phyloP scores from a whole-genome alignment of 768 basidiomycete genomes.

The Suillus subaureus region DNA sequence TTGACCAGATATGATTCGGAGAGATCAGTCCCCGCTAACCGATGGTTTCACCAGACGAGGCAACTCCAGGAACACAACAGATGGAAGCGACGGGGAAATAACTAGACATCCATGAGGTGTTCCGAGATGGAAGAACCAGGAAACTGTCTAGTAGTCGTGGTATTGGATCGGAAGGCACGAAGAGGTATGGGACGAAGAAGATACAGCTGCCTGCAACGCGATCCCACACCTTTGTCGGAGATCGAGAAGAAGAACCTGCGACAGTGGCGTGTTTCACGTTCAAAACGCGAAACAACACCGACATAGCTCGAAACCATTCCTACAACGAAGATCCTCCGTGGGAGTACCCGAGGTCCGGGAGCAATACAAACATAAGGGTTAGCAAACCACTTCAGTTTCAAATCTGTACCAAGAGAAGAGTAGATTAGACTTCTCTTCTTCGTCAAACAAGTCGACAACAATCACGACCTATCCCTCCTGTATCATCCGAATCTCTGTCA shows the following conservation, averaged over 20 bases:
- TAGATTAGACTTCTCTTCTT: constrained; percentile 77
- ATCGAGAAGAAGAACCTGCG: constrained; percentile 53
- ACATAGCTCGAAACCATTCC: constrained; percentile 67
- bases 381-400: constrained; percentile 68
- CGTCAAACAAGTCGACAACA: constrained; percentile 77
- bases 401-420: constrained; percentile 81
- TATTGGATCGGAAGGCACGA: constrained; percentile 12
- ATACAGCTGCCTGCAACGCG: constrained; percentile 83
- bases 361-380: neutral
- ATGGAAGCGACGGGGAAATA: constrained; percentile 28
- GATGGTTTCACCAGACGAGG: constrained; percentile 47
- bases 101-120: constrained; percentile 61
- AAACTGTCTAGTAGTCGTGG: constrained; percentile 32
- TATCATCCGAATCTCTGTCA: constrained; percentile 67
- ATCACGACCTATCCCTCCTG: constrained; percentile 68
- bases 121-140: constrained; percentile 34
- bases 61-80: constrained; percentile 68
- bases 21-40: constrained; percentile 48
- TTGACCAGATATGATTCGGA: constrained; percentile 64
- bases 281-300: constrained; percentile 74
- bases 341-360: neutral
- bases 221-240: constrained; percentile 77
- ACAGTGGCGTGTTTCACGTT: constrained; percentile 79
- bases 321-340: constrained; percentile 28
- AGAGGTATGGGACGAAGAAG: constrained; percentile 38